These are phyloP conservation scores for Fraxinus sp. DNA, from an alignment of 305 asterid species.

Conservation along the genomic window DNA sequence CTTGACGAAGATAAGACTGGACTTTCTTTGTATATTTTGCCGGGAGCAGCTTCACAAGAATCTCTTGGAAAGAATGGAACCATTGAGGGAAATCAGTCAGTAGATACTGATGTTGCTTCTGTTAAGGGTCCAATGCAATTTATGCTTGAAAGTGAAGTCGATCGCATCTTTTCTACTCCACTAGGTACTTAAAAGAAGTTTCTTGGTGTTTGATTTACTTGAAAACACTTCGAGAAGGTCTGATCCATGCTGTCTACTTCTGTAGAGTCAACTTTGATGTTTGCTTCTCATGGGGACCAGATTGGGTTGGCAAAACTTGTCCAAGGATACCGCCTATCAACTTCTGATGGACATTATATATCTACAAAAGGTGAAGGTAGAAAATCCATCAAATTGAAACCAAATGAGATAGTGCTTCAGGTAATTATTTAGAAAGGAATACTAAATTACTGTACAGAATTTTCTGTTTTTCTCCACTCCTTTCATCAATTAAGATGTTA, in stretches of 20 bases:
- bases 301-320: slow-evolving; percentile 87
- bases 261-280: slow-evolving; percentile 86
- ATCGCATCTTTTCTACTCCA: slow-evolving; percentile 92
- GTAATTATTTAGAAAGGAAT: slow-evolving; percentile 40
- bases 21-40: slow-evolving; percentile 74
- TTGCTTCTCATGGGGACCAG: slow-evolving; percentile 94
- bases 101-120: slow-evolving; percentile 61
- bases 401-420: slow-evolving; percentile 90
- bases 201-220: slow-evolving; percentile 20
- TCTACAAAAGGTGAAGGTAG: slow-evolving; percentile 93
- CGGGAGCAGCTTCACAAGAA: slow-evolving; percentile 71
- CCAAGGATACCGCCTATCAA: slow-evolving; percentile 81
- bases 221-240: slow-evolving; percentile 24
- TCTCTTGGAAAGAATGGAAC: slow-evolving; percentile 51
- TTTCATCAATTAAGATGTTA: slow-evolving; percentile 15
- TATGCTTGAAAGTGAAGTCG: slow-evolving; percentile 90
- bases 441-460: slow-evolving; percentile 3
- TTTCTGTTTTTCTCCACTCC: slow-evolving; percentile 5
- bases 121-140: slow-evolving; percentile 89
- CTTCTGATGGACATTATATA: slow-evolving; percentile 83
- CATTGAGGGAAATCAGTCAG: slow-evolving; percentile 47
- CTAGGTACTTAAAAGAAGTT: slow-evolving; percentile 58
- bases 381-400: slow-evolving; percentile 83
- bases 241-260: slow-evolving; percentile 34
- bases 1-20: slow-evolving; percentile 96